phyloP scores from a whole-genome alignment of 2,329 filamentous ascomycete species.

The Chaetomiaceae sp. region DNA sequence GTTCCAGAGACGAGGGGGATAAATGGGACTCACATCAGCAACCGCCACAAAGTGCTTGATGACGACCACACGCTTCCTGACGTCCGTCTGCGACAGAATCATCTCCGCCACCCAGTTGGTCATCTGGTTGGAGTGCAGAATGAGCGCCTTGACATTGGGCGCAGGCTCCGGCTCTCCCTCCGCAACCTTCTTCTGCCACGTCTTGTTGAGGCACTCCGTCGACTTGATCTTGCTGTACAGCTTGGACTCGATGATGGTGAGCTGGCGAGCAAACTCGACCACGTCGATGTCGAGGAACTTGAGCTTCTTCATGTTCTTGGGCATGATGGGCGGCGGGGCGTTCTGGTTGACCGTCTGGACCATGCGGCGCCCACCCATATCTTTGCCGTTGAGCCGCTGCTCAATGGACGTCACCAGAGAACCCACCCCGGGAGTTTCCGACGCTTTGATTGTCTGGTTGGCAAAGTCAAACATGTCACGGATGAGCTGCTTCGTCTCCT shows the following conservation, averaged over 20 bases:
- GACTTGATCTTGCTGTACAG: slow-evolving; percentile 95
- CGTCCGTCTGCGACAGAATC: slow-evolving; percentile 91
- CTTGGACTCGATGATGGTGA: slow-evolving; percentile 94
- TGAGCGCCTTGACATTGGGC: slow-evolving; percentile 90
- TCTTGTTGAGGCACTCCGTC: slow-evolving; percentile 95
- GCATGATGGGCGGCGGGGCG: slow-evolving; percentile 83
- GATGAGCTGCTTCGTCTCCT: slow-evolving; percentile 78
- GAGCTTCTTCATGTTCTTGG: slow-evolving; percentile 99
- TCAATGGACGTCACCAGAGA: slow-evolving; percentile 84
- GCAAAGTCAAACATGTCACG: slow-evolving; percentile 88
- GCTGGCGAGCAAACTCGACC: slow-evolving; percentile 91
- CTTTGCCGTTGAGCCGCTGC: slow-evolving; percentile 82
- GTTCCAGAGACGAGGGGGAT: not conserved
- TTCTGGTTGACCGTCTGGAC: slow-evolving; percentile 81
- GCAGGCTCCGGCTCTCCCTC: slow-evolving; percentile 81
- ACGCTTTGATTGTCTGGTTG: slow-evolving; percentile 85
- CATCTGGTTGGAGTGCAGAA: slow-evolving; percentile 96
- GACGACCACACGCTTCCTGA: slow-evolving; percentile 92
- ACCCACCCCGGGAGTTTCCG: slow-evolving; percentile 82
- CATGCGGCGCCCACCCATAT: slow-evolving; percentile 75
- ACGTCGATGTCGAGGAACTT: slow-evolving; percentile 98
- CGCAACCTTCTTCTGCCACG: slow-evolving; percentile 92
- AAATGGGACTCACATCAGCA: slow-evolving; percentile 70
- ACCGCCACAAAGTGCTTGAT: slow-evolving; percentile 98
- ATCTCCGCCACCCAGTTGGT: slow-evolving; percentile 99